A percentile compares a stretch with the other conserved stretches of the same genome.
These are phyloP conservation scores for Golubevia pallescens DNA, from an alignment of 1,284 basidiomycete species.

Conservation along the genomic window DNA sequence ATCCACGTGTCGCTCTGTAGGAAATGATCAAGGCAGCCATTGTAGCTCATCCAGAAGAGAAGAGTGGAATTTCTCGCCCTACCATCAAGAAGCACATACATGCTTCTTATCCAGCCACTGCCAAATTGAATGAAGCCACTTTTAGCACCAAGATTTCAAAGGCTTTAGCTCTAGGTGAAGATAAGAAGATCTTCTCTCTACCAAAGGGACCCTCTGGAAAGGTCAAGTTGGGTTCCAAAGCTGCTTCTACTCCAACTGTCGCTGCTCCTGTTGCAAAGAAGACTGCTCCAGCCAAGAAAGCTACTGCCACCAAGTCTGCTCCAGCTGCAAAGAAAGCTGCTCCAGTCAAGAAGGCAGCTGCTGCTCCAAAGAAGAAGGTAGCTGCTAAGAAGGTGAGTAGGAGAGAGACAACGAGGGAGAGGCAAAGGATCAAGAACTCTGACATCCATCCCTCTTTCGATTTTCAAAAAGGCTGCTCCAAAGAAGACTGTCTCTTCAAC, in stretches of 20 bases:
- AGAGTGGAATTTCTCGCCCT: conserved; percentile 53
- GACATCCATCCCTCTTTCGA: neutral
- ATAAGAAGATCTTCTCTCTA: conserved; percentile 53
- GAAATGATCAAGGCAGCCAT: conserved; percentile 50
- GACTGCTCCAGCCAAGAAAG: conserved; percentile 21
- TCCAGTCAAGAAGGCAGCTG: too few species aligned
- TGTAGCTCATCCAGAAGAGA: conserved; percentile 51
- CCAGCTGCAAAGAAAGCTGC: too few species aligned
- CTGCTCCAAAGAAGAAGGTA: too few species aligned
- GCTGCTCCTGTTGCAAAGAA: conserved; percentile 12
- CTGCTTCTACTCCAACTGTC: conserved; percentile 29
- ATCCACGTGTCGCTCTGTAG: too few species aligned
- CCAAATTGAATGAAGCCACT: conserved; percentile 39
- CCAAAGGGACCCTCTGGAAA: conserved; percentile 60
- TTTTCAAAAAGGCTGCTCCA: conserved; percentile 3
- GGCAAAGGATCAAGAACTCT: neutral
- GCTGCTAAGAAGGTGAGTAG: too few species aligned
- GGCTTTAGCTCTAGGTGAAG: conserved; percentile 53
- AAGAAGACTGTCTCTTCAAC: conserved; percentile 17
- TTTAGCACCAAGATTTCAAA: conserved; percentile 60
- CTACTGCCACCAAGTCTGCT: too few species aligned
- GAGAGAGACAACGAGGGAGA: neutral
- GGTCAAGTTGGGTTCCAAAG: conserved; percentile 60
- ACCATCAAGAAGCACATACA: conserved; percentile 63
- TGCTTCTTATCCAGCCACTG: conserved; percentile 54